Base-by-base conservation (phyloP, 306 rosid species). In the Luffa aegyptiaca region DNA sequence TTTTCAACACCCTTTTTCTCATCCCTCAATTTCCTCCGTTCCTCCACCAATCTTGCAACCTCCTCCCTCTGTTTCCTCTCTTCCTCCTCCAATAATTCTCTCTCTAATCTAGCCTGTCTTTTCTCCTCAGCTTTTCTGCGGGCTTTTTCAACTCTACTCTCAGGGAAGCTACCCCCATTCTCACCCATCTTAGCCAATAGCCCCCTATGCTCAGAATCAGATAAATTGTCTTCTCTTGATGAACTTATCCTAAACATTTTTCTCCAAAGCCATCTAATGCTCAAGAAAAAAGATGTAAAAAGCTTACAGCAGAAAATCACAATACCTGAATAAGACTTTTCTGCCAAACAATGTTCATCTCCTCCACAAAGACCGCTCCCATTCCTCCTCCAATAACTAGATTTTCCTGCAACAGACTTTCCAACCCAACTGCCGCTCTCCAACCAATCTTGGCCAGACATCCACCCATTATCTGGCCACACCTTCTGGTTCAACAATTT, bases 111-210 rank as follows among this genome's bases (percentile, higher is more conserved):
- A 78, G 98, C 99, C 80, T 91, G 99, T 81, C 89, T 90, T 87
- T 96, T 96, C 90, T 96, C 99, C 84, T 96, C 99, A n/a, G 99
- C 99, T 85, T 96, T 96, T 81, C 98, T 88, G 61, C 99, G 97
- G 11, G 99, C 97, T 45, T 89, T 96, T 82, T 96, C 99, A 77
- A 92, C 98, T 87, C 94, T 89, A 76, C 98, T 96, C 86, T 90
- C 96, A 53, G 85, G 71, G 70, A 89, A 90, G 88, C 62, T 83
- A 56, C 63, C 88, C 73, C 92, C 99, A 84, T 87, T 91, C 81
- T 93, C 99, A 42, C 97, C 92, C 85, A 74, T 84, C 82, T 91
- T 92, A 21, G 90, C 89, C 84, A 89, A 81, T 61, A 90, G 81
- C n/a, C 83, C 96, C 79, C 88, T 87, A 81, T 82, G 89, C 79